Base-by-base conservation (phyloP, 169 alveolate species). In the Cyclospora cayetanensis region DNA sequence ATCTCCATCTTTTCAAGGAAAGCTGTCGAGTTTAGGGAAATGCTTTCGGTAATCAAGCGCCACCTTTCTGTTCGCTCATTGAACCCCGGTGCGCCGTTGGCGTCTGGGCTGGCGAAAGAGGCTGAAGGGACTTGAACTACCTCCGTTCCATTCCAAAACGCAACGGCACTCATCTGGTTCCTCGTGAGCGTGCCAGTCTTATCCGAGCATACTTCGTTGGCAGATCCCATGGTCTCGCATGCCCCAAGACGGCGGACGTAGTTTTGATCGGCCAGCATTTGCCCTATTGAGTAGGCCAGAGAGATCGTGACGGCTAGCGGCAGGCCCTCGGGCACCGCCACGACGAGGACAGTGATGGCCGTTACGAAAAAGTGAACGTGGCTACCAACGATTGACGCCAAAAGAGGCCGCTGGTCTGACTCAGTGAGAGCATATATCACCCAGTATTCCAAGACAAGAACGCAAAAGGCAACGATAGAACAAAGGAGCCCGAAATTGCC, bases 111-210 rank as follows among this genome's bases (percentile, higher is more conserved):
- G 1, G 66, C 89, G 63, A 55, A 37, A 15, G 87, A 39, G 29
- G 93, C 66, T 1, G 86, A 90, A n/a, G 93, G 86, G 41, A 79
- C 42, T 29, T 34, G 42, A 20, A 83, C 35, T 35, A 35, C 39
- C 11, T 37, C 65, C 27, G 82, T 11, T 90, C 95, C 74, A 89
- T 60, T 27, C 95, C 96, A 90, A 93, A 95, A 25, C 80, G 90
- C 52, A 93, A 93, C 60, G 97, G 77, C 98, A 31, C 98, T 95
- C 99, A 99, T 99, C 88, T 98, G 98, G 92, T 98, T 98, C 12
- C 99, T 98, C 41, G 99, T 99, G 11, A 99, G 94, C 11, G 99
- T 99, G 68, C 99, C 99, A 0, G 99, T 99, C 94, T 99, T 99
- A 93, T 98, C 99, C 31, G 99, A 96, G 91, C 99, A 99, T 55